These are phyloP conservation scores for Firmiana major DNA, from an alignment of 345 rosid species.

Conservation along the genomic window DNA sequence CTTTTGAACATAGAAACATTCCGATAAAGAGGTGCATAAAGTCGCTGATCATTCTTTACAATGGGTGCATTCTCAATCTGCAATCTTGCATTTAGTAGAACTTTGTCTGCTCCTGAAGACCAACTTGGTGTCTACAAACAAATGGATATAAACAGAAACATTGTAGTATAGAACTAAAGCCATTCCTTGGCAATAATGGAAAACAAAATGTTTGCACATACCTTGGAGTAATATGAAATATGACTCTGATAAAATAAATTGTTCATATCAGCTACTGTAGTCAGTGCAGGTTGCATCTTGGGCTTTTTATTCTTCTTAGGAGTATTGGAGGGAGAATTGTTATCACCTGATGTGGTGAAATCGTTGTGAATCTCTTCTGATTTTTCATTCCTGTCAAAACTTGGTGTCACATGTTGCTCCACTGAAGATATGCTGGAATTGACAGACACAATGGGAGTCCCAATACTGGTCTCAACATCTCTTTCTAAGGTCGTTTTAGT, in stretches of 20 bases:
- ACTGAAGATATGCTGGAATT: slow-evolving; percentile 24
- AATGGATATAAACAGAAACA: slow-evolving; percentile 10
- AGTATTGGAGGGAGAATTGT: slow-evolving; percentile 18
- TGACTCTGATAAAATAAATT: slow-evolving; percentile 51
- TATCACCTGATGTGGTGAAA: slow-evolving; percentile 12
- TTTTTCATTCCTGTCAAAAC: slow-evolving; percentile 20
- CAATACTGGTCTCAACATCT: slow-evolving; percentile 9
- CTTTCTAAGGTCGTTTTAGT: slow-evolving; percentile 20
- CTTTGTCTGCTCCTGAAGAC: slow-evolving; percentile 57
- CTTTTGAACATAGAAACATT: slow-evolving; percentile 77
- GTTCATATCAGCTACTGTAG: slow-evolving; percentile 70
- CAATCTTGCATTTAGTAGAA: slow-evolving; percentile 51
- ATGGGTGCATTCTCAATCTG: slow-evolving; percentile 66
- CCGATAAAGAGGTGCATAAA: slow-evolving; percentile 66
- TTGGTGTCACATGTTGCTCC: slow-evolving; percentile 21
- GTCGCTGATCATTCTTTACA: slow-evolving; percentile 38
- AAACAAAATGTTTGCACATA: slow-evolving; percentile 26
- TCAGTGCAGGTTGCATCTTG: slow-evolving; percentile 35
- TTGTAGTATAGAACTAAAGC: slow-evolving; percentile 5
- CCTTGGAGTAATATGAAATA: slow-evolving; percentile 43
- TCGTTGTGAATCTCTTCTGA: slow-evolving; percentile 27
- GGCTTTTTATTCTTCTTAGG: slow-evolving; percentile 34
- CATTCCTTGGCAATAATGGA: neutral
- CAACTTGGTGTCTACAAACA: slow-evolving; percentile 51
- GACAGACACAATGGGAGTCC: slow-evolving; percentile 18